Base-by-base conservation (phyloP, 2,329 filamentous ascomycete species). In the Ophiostoma montium region DNA sequence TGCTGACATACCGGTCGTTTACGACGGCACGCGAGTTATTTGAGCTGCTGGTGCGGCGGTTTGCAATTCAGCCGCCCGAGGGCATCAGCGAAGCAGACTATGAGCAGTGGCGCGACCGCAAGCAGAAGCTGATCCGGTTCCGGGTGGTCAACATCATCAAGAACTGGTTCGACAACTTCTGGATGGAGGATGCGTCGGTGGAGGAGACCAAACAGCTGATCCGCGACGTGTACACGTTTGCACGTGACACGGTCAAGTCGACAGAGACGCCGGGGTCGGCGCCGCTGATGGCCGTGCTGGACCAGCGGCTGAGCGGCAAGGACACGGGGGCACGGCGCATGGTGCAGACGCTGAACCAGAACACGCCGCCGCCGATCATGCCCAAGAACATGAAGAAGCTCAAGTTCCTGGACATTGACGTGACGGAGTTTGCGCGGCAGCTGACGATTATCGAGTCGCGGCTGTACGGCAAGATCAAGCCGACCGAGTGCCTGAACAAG, bases 301-400 rank as follows among this genome's bases (percentile, higher is more conserved):
- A 96, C 60, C 87, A 95, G 65, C 79, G 92, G 35, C 72, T 95
- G 55, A 82, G 78, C 53, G 90, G 92, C 51, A 88, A 94, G 61
- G 92, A 96, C 56, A 84, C 84, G 15, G 82, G 86, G 18, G 83
- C 82, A 10, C 89, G 94, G 61, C 80, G 86, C 32, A 76, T 98
- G 62, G 82, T 98, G 16, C 80, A 92, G 54, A 96, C 88, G 0
- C 71, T 92, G 55, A 90, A 81, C 61, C 82, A 82, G 58, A 82
- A 86, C 54, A 84, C 86, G 1, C 90, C 92, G 4, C 70, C 84
- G 33, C 87, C 92, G 1, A 95, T 96, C 61, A 80, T 95, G 63
- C 92, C 92, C 1, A 95, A 95, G 74, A 95, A 96, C 64, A 94
- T 98, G 88, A 95, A 92, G 76, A 98, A 95, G 67, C 76, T 98